Evolutionary conservation across 495 filamentous ascomycete genomes (phyloP).

Genomic region (Penicillium canescens): DNA sequence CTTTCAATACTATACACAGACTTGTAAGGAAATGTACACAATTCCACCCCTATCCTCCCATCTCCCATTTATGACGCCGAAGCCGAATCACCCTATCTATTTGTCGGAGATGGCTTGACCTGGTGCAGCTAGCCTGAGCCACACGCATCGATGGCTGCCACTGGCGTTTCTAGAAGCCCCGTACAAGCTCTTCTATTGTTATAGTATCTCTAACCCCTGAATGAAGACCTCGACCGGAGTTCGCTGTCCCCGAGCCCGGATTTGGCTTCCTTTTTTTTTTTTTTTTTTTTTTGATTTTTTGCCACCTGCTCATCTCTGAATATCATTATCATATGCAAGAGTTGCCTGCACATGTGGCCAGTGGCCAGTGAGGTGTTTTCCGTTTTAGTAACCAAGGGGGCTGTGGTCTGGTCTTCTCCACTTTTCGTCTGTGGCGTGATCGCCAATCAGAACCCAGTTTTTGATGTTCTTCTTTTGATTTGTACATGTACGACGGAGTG

Average conservation of each 20-base stretch:
- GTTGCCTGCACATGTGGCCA: too few relatives aligned
- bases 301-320: too few relatives aligned
- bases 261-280: not conserved
- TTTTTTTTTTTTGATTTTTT: too few relatives aligned
- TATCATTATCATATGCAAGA: too few relatives aligned
- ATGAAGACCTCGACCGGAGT: not conserved
- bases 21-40: not conserved
- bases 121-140: not conserved
- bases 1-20: constrained; percentile 9
- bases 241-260: not conserved
- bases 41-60: not conserved
- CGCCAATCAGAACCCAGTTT: too few relatives aligned
- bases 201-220: constrained; percentile 4
- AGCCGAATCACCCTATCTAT: not conserved
- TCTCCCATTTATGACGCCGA: not conserved
- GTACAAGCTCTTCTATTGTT: not conserved
- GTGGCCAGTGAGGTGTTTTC: too few relatives aligned
- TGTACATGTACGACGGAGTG: too few relatives aligned
- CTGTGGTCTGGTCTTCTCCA: too few relatives aligned
- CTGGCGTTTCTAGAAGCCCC: constrained; percentile 1
- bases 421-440: too few relatives aligned
- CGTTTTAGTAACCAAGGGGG: too few relatives aligned
- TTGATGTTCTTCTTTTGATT: too few relatives aligned
- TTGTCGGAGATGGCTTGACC: not conserved
- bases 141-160: constrained; percentile 3